phyloP scores from a whole-genome alignment of 2,329 filamentous ascomycete species.

The Microcera coccophila region DNA sequence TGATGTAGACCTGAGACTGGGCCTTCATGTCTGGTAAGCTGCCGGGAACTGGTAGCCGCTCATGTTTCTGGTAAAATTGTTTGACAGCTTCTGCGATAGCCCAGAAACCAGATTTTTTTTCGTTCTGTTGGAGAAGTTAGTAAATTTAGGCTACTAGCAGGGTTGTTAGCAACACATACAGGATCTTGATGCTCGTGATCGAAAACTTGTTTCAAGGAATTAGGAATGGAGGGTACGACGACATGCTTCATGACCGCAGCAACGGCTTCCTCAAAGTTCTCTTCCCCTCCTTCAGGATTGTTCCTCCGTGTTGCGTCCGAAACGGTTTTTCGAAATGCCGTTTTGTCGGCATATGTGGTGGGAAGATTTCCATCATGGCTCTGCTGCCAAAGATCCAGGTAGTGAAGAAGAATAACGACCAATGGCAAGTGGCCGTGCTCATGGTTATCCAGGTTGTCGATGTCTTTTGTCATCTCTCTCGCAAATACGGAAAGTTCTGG shows the following conservation, averaged over 20 bases:
- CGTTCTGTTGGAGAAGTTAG: constrained; percentile 27
- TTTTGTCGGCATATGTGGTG: constrained; percentile 78
- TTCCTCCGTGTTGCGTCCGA: constrained; percentile 62
- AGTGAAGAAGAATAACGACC: constrained; percentile 75
- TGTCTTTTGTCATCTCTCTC: constrained; percentile 60
- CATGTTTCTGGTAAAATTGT: constrained; percentile 69
- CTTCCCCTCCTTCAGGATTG: constrained; percentile 82
- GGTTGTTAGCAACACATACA: constrained; percentile 42
- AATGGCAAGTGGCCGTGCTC: constrained; percentile 92
- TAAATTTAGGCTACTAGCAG: background rate
- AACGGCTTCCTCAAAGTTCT: constrained; percentile 93
- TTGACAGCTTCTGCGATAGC: constrained; percentile 77
- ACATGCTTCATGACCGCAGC: constrained; percentile 86
- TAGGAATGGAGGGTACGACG: constrained; percentile 62
- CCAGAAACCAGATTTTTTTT: constrained; percentile 71
- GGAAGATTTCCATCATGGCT: constrained; percentile 66
- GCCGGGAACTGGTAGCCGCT: constrained; percentile 76
- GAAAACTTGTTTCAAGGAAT: constrained; percentile 73
- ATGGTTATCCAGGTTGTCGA: constrained; percentile 69
- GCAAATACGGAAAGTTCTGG: constrained; percentile 69
- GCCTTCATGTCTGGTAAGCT: constrained; percentile 97
- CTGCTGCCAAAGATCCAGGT: constrained; percentile 75
- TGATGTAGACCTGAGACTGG: constrained; percentile 81
- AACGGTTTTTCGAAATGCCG: constrained; percentile 70
- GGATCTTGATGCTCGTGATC: constrained; percentile 52